These are phyloP conservation scores for Skeletonema costatum DNA, from an alignment of 108 stramenopile species.

Conservation along the genomic window DNA sequence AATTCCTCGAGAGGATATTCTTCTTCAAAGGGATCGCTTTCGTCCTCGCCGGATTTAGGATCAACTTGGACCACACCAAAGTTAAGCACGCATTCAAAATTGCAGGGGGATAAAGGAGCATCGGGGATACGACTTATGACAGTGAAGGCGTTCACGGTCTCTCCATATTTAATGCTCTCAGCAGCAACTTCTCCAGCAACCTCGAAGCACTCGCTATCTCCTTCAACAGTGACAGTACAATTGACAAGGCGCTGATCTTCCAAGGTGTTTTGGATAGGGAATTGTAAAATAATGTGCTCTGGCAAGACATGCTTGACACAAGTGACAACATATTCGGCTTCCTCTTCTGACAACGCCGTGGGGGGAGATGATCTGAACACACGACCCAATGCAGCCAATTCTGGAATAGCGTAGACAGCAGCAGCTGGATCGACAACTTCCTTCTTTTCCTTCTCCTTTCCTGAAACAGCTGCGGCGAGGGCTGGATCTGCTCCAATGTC, in stretches of 20 bases:
- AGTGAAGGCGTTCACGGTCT: conserved; percentile 70
- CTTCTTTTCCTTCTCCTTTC: conserved; percentile 54
- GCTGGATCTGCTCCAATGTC: conserved; percentile 37
- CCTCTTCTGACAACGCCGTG: conserved; percentile 64
- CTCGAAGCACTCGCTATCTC: conserved; percentile 55
- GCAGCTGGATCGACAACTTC: conserved; percentile 58
- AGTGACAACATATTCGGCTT: conserved; percentile 81
- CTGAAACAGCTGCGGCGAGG: conserved; percentile 33
- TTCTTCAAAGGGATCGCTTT: conserved; percentile 72
- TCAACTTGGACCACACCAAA: conserved; percentile 72
- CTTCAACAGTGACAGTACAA: conserved; percentile 72
- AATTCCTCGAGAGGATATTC: conserved; percentile 88
- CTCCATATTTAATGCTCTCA: conserved; percentile 59
- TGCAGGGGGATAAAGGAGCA: conserved; percentile 44
- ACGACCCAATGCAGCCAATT: conserved; percentile 69
- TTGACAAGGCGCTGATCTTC: conserved; percentile 80
- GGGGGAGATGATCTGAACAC: conserved; percentile 67
- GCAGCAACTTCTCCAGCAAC: conserved; percentile 56
- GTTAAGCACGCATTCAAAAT: conserved; percentile 65
- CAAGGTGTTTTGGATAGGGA: conserved; percentile 86
- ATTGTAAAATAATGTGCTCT: conserved; percentile 86
- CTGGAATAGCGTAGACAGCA: conserved; percentile 72
- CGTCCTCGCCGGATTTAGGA: conserved; percentile 72
- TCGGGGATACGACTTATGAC: conserved; percentile 55
- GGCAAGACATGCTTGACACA: conserved; percentile 87